Conservation (phyloP, 495 filamentous ascomycete genomes). For the Aspergillus sparsus region DNA sequence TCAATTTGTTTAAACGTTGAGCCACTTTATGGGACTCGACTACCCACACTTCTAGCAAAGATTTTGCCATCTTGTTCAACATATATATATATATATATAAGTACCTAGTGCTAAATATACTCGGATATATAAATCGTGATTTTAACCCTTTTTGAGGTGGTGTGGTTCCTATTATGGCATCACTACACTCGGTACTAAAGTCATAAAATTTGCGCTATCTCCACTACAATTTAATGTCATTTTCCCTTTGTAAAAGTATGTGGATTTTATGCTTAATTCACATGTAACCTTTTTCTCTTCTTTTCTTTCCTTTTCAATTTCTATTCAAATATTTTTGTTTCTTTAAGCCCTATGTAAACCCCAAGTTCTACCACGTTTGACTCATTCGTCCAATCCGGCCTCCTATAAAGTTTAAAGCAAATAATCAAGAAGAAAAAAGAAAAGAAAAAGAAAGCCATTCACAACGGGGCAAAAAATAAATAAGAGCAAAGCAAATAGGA, state of each 20-base stretch:
- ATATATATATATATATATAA: too few species aligned
- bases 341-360: constrained; percentile 27
- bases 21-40: too few species aligned
- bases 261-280: too few species aligned
- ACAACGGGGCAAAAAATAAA: constrained; percentile 15
- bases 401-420: constrained; percentile 23
- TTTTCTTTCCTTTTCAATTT: constrained; percentile 11
- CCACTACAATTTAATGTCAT: neutral
- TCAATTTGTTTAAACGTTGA: too few species aligned
- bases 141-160: too few species aligned
- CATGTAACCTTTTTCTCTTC: neutral
- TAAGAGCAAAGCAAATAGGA: constrained; percentile 1
- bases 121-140: too few species aligned
- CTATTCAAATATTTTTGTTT: constrained; percentile 15
- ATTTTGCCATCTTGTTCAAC: too few species aligned
- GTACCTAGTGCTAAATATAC: too few species aligned
- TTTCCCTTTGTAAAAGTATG: neutral
- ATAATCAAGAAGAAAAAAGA: constrained; percentile 18
- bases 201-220: too few species aligned
- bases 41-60: too few species aligned
- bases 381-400: constrained; percentile 18
- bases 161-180: too few species aligned
- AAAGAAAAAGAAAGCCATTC: constrained; percentile 12
- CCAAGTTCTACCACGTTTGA: constrained; percentile 28
- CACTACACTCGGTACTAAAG: too few species aligned